Base-by-base conservation (phyloP, 1,139 yeast species). In the Meyerozyma smithsonii region DNA sequence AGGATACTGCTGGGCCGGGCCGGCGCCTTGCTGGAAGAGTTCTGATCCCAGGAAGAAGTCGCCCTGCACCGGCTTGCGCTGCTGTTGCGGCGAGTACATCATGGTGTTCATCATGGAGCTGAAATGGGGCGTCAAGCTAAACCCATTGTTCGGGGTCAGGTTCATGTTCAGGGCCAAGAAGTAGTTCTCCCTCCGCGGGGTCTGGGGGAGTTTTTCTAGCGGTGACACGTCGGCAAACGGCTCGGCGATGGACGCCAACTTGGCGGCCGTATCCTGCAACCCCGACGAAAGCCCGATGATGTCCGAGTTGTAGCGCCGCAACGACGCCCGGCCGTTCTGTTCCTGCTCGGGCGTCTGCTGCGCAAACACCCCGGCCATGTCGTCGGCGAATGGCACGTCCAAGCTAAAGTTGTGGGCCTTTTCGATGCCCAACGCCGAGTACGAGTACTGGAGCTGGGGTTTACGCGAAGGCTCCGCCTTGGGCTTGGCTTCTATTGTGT, bases 71-170 rank as follows among this genome's bases (percentile, higher is more conserved):
- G 33, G 39, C 28, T 45, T 41, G 32, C 50, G 51, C 35, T 44
- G 47, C 32, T 46, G 53, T 39, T 60, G 68, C 3, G 72, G 72
- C 14, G 71, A 64, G 47, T 60, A 61, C 41, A 66, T 60, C 55
- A 66, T 60, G 21, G 69, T 60, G 49, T 66, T 61, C 72, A 69
- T 68, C 57, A 68, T 56, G 12, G 69, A 58, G 47, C 66, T 69
- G 55, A 69, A 66, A 44, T 66, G 73, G 3, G 76, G 74, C 11
- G 74, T 69, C 45, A 68, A 60, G 47, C 65, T 68, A 48, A 60
- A 62, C 10, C 58, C 51, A 40, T 54, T 44, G 38, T 50, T 42
- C 4, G 73, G 73, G 3, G 73, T 67, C 32, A 64, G 53, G 1
- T 72, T 71, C 10, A 61, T 60, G 16, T 59, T 49, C 15, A 61